Conservation (phyloP, 805 yeast species). For the Monosporozyma siamensis region DNA sequence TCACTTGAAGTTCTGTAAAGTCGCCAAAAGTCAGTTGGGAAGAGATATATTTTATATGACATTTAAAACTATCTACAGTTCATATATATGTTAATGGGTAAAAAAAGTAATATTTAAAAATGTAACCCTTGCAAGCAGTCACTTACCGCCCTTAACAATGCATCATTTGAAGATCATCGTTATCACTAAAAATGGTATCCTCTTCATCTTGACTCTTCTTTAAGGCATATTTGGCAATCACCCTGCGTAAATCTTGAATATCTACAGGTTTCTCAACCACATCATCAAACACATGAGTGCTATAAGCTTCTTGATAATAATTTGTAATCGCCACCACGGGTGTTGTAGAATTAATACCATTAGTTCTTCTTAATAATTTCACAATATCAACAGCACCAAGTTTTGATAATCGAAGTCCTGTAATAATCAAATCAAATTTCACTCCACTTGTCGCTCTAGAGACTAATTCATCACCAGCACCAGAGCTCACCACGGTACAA, state of each 20-base stretch:
- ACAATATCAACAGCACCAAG: slow-evolving; percentile 69
- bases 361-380: slow-evolving; percentile 63
- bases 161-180: neutral
- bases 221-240: slow-evolving; percentile 26
- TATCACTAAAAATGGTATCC: slow-evolving; percentile 27
- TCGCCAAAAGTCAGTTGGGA: no score
- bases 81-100: no score
- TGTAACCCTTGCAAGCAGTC: neutral
- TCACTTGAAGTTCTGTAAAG: no score
- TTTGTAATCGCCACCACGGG: slow-evolving; percentile 72
- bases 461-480: slow-evolving; percentile 74
- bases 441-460: slow-evolving; percentile 75
- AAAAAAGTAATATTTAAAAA: neutral
- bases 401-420: slow-evolving; percentile 61
- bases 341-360: slow-evolving; percentile 66
- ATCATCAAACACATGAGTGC: slow-evolving; percentile 48
- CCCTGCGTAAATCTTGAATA: slow-evolving; percentile 18
- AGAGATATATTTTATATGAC: no score
- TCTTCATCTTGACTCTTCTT: slow-evolving; percentile 26
- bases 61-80: no score
- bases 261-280: slow-evolving; percentile 64
- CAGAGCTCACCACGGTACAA: slow-evolving; percentile 69
- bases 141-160: neutral
- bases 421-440: slow-evolving; percentile 73
- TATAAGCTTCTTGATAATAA: slow-evolving; percentile 55